Evolutionary conservation across 1,284 basidiomycete genomes (phyloP), one percentile per base, ranked within the genome.

Genomic region (Golubevia sp.): DNA sequence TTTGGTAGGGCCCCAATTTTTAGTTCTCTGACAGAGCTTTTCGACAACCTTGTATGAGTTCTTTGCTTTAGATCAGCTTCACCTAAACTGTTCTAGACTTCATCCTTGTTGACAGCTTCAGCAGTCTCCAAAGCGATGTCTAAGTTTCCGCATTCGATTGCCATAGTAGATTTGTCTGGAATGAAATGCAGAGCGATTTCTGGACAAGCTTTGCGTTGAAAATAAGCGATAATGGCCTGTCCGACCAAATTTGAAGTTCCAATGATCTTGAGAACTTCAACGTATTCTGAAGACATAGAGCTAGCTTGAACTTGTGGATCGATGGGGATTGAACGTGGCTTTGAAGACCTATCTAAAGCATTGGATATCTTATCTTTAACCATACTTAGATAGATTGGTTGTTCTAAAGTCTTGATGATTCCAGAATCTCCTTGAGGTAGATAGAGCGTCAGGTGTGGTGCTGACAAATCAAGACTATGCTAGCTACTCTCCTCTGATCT

Each of bases 111-210:
- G 55, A 83, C 63, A 54, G 79, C 70, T 56, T 82, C 79, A 25
- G 80, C 80, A 3, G 77, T 83, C 66, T 83, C 80, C 24, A 83
- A 62, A 5, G 80, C 80, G 15, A 82, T 79, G 15, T 80, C 77
- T 38, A 83, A 68, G 63, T 83, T 83, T 62, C 80, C 80, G 58
- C 79, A 82, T 64, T 83, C 80, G 60, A 83, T 78, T 51, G 80
- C 80, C 25, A 83, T 75, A 8, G 80, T 83, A 64, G 72, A 77
- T 73, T 82, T 82, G 73, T 83, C 80, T 61, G 79, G 76, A 11
- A 83, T 79, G 59, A 83, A 83, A 60, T 83, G 80, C 34, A 83
- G 61, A 3, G 80, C 80, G 49, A 83, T 83, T 67, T 83, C 80
- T 18, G 80, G 80, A 66, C 75, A 83, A 61, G 79, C 80, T 66